Evolutionary conservation across 352 stramenopile species (phyloP).

Genomic region (Peronospora belbahrii): DNA sequence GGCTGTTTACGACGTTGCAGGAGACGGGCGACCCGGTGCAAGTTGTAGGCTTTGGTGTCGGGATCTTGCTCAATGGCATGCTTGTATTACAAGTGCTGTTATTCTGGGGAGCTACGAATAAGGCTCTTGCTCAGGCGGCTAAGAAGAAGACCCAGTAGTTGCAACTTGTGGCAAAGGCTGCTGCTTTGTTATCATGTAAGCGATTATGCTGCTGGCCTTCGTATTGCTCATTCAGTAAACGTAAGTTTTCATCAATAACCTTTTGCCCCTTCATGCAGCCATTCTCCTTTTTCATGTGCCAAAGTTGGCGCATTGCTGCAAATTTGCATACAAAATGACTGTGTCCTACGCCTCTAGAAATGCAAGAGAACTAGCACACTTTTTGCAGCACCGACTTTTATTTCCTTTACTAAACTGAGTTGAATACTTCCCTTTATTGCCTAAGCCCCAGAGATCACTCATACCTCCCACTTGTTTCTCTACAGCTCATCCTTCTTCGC

Average conservation of each 20-base stretch:
- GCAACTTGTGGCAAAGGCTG: not conserved
- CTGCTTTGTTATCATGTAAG: not conserved
- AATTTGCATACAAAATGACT: no score
- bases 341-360: no score
- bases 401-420: no score
- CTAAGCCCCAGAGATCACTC: no score
- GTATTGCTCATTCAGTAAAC: not conserved
- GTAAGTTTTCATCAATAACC: not conserved
- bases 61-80: conserved; percentile 67
- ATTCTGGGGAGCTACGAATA: conserved; percentile 79
- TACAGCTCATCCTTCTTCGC: conserved; percentile 37
- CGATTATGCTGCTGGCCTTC: not conserved
- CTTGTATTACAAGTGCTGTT: conserved; percentile 74
- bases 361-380: no score
- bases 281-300: no score
- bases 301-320: no score
- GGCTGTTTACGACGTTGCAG: conserved; percentile 84
- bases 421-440: no score
- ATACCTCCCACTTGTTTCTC: conserved; percentile 1
- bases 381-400: no score
- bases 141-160: conserved; percentile 69
- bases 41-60: conserved; percentile 60
- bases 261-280: not conserved
- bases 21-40: conserved; percentile 76
- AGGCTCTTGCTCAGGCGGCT: conserved; percentile 42